These are phyloP conservation scores for Penicillium sp. DNA, from an alignment of 2,329 filamentous ascomycete genomes.

Conservation along the genomic window DNA sequence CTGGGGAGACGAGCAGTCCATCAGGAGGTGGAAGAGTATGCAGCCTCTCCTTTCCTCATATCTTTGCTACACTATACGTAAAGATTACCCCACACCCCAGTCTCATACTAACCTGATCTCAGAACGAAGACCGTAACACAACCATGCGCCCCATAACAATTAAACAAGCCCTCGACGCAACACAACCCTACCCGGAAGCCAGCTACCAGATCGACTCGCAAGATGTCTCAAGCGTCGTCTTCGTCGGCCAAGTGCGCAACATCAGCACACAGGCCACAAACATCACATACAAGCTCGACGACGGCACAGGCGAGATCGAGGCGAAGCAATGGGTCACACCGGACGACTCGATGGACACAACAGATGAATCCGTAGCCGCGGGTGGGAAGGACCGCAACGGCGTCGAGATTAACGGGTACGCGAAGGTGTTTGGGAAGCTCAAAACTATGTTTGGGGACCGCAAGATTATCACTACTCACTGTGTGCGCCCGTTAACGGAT, in stretches of 20 bases:
- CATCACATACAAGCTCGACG: conserved; percentile 89
- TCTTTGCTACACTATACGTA: neutral
- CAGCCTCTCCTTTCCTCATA: conserved; percentile 2
- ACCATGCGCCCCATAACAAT: conserved; percentile 92
- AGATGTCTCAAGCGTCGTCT: conserved; percentile 75
- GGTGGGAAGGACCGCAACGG: conserved; percentile 46
- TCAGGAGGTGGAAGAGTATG: conserved; percentile 48
- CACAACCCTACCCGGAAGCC: conserved; percentile 73
- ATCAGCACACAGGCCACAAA: conserved; percentile 88
- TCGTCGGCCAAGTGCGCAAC: conserved; percentile 89
- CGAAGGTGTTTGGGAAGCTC: conserved; percentile 82
- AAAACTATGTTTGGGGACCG: conserved; percentile 80
- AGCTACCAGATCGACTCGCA: conserved; percentile 83
- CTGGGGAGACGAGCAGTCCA: conserved; percentile 55
- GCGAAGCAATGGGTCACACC: conserved; percentile 60
- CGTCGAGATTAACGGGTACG: conserved; percentile 75
- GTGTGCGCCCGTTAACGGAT: conserved; percentile 78
- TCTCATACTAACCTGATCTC: neutral
- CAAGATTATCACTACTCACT: conserved; percentile 77
- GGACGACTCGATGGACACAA: conserved; percentile 50
- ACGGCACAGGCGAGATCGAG: conserved; percentile 91
- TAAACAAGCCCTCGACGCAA: conserved; percentile 87
- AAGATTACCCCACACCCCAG: neutral
- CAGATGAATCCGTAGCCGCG: conserved; percentile 37
- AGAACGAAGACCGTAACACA: conserved; percentile 69